phyloP scores from a whole-genome alignment of 2,329 filamentous ascomycete species.

The Simplicillium aogashimaense region DNA sequence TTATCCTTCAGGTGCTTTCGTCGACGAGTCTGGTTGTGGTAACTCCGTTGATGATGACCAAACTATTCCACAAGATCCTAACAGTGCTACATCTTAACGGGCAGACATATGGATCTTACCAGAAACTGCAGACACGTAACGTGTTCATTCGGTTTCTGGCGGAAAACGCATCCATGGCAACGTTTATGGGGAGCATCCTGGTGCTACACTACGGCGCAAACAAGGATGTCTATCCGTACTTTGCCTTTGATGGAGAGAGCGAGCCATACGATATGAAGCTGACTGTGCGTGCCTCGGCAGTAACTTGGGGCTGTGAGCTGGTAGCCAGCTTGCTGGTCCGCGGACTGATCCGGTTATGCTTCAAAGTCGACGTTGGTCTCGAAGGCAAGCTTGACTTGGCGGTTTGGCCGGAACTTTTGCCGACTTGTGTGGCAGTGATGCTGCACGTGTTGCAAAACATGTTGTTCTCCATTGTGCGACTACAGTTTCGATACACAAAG shows the following conservation, averaged over 20 bases:
- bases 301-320: conserved; percentile 60
- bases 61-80: conserved; percentile 44
- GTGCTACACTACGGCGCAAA: conserved; percentile 59
- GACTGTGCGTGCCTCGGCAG: conserved; percentile 51
- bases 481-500: conserved; percentile 38
- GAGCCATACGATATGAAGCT: conserved; percentile 51
- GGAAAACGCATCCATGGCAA: conserved; percentile 59
- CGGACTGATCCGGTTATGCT: conserved; percentile 46
- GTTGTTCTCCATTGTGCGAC: conserved; percentile 58
- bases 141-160: conserved; percentile 59
- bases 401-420: conserved; percentile 57
- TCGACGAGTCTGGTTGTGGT: conserved; percentile 53
- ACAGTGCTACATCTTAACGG: conserved; percentile 43
- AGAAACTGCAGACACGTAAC: conserved; percentile 56
- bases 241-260: conserved; percentile 44
- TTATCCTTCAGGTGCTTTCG: conserved; percentile 54
- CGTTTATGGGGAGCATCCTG: conserved; percentile 55
- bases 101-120: conserved; percentile 53
- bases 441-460: conserved; percentile 63
- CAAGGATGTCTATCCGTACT: conserved; percentile 60
- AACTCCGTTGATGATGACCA: conserved; percentile 54
- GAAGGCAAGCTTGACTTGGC: conserved; percentile 56
- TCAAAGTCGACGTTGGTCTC: conserved; percentile 50
- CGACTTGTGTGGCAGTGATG: conserved; percentile 55
- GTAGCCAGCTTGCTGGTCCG: conserved; percentile 50